Evolutionary conservation across 2,329 filamentous ascomycete species (phyloP), one percentile per base, ranked within the genome.

Genomic region (Alternaria alternata): DNA sequence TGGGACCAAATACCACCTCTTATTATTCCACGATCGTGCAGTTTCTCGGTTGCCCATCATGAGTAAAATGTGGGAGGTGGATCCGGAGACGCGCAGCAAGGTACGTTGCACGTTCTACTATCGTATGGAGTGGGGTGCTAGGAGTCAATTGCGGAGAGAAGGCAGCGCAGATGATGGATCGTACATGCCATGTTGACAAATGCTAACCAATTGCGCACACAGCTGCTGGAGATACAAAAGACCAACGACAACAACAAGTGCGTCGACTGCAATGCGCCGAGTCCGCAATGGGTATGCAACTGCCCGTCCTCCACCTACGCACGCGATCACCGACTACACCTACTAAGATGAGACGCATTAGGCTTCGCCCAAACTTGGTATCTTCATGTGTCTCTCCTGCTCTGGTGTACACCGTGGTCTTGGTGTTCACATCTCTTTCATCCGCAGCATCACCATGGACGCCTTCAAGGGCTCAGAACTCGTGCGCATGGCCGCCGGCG

Each of bases 331-430:
- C 22, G 56, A 14, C 30, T 38, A 41, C 51, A 43, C 24, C 55
- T 67, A 59, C 70, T 73, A 57, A 75, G 55, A 52, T 54, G 42
- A 41, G 41, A n/a, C 59, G 12, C 38, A 61, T 26, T 67, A 89
- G 87, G 88, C 88, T 34, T 89, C 93, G 38, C 95, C 95, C 66
- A 99, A 99, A 81, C 96, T 99, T 78, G 94, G 94, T 76, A 92
- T 97, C 79, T 99, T 99, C 84, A 97, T 99, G 85, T 99, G 95
- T 81, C 89, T 99, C 53, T 92, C 91, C 65, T 99, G 95, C 83
- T 94, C 94, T 34, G 95, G 95, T 70, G 92, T 95, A 54, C 95
- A 99, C 82, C 91, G 95, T 65, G 93, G 93, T 3, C 88, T 99
- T 30, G 95, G 95, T 63, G 95, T 99, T 36, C 95, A 99, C 84